Evolutionary conservation across 768 basidiomycete genomes (phyloP).

Genomic region (Lentinula lateritia): DNA sequence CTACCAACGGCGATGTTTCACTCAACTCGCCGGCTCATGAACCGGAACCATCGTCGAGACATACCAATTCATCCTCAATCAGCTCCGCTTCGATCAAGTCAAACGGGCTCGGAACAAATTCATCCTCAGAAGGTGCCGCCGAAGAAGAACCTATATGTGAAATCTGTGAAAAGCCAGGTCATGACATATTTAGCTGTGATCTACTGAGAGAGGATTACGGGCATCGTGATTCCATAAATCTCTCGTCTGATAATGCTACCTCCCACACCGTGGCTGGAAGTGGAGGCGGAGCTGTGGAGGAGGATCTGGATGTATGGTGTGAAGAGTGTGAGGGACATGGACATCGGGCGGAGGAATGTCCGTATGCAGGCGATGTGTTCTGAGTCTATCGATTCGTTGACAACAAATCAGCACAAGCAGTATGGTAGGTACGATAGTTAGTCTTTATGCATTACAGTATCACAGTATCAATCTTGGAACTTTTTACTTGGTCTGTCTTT

Average conservation of each 20-base stretch:
- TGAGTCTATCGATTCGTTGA: constrained; percentile 19
- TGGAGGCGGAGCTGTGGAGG: constrained; percentile 1
- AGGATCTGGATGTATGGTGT: constrained; percentile 48
- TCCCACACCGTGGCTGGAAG: not conserved
- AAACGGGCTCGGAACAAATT: constrained; percentile 16
- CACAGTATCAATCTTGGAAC: no score
- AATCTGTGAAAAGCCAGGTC: constrained; percentile 79
- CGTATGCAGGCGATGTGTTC: constrained; percentile 84
- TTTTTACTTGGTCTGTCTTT: not conserved
- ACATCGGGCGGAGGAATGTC: constrained; percentile 72
- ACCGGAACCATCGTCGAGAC: constrained; percentile 9
- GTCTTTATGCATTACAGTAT: not conserved
- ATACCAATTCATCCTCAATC: constrained; percentile 14
- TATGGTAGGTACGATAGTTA: not conserved
- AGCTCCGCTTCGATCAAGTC: constrained; percentile 5
- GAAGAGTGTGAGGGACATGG: constrained; percentile 83
- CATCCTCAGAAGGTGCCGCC: constrained; percentile 11
- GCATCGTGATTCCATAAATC: constrained; percentile 6
- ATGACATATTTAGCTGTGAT: constrained; percentile 83
- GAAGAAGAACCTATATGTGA: constrained; percentile 59
- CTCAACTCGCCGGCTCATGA: constrained; percentile 8
- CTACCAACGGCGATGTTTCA: not conserved
- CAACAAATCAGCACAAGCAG: not conserved
- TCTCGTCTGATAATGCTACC: not conserved
- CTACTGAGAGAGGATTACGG: constrained; percentile 55